Evolutionary conservation across 2,329 filamentous ascomycete species (phyloP), one percentile per base, ranked within the genome.

Genomic region (Claviceps digitariae): DNA sequence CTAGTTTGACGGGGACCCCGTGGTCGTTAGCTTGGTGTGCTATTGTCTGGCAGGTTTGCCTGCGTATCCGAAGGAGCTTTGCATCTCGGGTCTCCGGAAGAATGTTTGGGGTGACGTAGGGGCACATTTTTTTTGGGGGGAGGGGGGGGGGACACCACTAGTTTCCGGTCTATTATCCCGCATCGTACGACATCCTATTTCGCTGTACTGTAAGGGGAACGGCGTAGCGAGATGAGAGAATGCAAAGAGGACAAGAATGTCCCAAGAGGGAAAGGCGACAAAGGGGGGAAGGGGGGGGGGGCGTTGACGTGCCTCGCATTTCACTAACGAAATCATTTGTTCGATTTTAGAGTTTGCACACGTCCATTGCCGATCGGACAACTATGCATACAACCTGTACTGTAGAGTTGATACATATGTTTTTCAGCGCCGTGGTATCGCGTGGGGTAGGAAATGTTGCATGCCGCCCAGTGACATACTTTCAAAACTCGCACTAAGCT

Each of bases 141-240:
- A 8, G 27, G 27, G 27, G 27, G 27, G 15, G 34, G 15, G 43
- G 21, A 15, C 23, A 27, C 12, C 48, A 41, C 36, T 50, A 31
- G 15, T 34, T 21, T 40, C 38, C 36, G 23, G 20, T 2, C 36
- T 21, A 43, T 50, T 31, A 21, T 44, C 25, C 48, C 25, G 48
- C 27, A 50, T 44, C 48, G 48, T 50, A 50, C 48, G 48, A 50
- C 38, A 50, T 50, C 20, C n/a, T 31, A 29, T 17, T 17, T 21
- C n/a, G 23, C 12, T 27, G 23, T 20, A 2, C 21, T 34, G 23
- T n/a, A 31, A 40, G 38, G 25, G 15, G 48, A 9, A 40, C 25
- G 12, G n/a, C 25, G 48, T 13, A 50, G 48, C 38, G 38, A 50
- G 27, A 50, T 43, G 25, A 41, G 21, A 41, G 34, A 20, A 29